Percentiles rank a stretch among this genome's conserved stretches.
Conservation (phyloP, 495 filamentous ascomycete species). For the Lasiosphaeria hispida region DNA sequence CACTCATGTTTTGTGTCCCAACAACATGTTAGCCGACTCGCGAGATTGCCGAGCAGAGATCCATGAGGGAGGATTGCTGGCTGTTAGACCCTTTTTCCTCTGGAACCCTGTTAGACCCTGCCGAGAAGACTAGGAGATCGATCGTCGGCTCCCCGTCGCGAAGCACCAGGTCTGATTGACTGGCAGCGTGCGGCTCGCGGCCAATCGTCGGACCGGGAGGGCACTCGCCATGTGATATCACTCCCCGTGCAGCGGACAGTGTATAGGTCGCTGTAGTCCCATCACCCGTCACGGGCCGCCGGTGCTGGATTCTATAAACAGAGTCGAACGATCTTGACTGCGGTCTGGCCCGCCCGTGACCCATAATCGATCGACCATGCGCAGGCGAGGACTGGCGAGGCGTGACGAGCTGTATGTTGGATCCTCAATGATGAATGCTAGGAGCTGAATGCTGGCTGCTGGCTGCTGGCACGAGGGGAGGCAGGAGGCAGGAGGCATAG, state of each 20-base stretch:
- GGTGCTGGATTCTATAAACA: background rate
- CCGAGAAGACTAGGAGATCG: conserved; percentile 1
- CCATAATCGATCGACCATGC: background rate
- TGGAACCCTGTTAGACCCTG: background rate
- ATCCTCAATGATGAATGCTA: no score
- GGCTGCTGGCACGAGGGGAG: no score
- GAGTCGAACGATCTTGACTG: conserved; percentile 1
- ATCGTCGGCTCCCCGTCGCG: background rate
- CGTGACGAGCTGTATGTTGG: no score
- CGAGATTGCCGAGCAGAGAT: conserved; percentile 13
- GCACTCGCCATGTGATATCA: conserved; percentile 8
- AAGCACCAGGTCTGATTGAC: background rate
- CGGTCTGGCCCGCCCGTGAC: conserved; percentile 12
- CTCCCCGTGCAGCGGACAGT: background rate
- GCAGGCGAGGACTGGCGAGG: no score
- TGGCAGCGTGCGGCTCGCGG: background rate
- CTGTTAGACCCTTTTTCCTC: conserved; percentile 1
- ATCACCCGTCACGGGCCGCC: conserved; percentile 13
- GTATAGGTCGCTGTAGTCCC: conserved; percentile 2
- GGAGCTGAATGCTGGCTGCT: no score
- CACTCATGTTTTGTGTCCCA: background rate
- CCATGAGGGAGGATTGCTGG: conserved; percentile 7
- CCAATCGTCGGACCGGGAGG: no score
- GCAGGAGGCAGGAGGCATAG: no score
- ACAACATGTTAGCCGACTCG: conserved; percentile 3